Evolutionary conservation across 1,284 basidiomycete species (phyloP), one percentile per base, ranked within the genome.

Genomic region (Paramarasmius palmivorus): DNA sequence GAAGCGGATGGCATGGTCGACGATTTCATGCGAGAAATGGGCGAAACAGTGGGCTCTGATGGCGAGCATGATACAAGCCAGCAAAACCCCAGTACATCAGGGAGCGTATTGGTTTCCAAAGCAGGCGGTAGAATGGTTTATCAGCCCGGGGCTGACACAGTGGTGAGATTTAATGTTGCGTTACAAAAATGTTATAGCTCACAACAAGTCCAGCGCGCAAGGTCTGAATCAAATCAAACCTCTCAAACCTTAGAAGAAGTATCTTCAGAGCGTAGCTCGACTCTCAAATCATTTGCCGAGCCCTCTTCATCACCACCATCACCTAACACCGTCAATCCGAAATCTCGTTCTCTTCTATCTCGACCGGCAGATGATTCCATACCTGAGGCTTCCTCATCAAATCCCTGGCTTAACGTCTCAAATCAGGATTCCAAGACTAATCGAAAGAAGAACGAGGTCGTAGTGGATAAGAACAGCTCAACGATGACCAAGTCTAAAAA

Each of bases 21-120:
- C 53, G 88, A 91, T 59, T 83, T 93, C 55, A 72, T 84, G 53
- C 75, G 73, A 57, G 88, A 92, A 62, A 74, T 95, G 63, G 82
- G 81, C 38, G 72, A 20, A 47, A 49, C 46, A 10, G 70, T 4
- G 59, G 59, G 41, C 0, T 71, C 68, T 3, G 71, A 68, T 7
- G 74, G 65, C 1, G 66, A 65, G 1, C 71, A 60, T 2, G 68
- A 64, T 4, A 72, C 68, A 61, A 60, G 71, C 37, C 65, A 68
- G 35, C 57, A 63, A n/a, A 56, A 58, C 15, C 57, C 55, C 10
- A 59, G 47, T 2, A 57, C 63, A 2, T 50, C 63, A 1, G 66
- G 60, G 47, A 68, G 68, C 26, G 67, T 75, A 6, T 58, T 76
- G 25, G 68, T 80, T 10, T 72, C 80, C 51, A 77, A 83, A 22